Evolutionary conservation across 129 eudicot species (phyloP).

Genomic region (Scalesia atractyloides): DNA sequence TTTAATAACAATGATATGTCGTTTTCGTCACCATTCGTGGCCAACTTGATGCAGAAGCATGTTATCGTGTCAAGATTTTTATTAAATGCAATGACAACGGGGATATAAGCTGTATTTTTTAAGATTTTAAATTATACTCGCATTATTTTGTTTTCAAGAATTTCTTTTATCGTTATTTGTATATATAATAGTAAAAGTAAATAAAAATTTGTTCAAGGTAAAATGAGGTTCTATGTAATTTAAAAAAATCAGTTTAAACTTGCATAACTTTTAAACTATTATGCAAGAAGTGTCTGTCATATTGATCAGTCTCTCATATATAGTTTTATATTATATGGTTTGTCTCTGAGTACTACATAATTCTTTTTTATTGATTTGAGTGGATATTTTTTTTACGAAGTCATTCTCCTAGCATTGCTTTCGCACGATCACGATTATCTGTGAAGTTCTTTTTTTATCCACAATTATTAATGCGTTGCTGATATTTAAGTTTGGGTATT

Average conservation of each 20-base stretch:
- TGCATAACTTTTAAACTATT: background rate
- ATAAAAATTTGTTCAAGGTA: background rate
- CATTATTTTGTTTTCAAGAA: background rate
- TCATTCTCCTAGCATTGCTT: no score
- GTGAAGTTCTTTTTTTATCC: no score
- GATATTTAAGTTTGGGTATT: no score
- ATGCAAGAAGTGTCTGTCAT: no score
- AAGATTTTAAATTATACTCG: background rate
- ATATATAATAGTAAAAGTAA: background rate
- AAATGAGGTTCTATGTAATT: background rate
- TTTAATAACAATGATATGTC: conserved; percentile 3
- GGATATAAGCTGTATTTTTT: background rate
- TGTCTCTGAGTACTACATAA: no score
- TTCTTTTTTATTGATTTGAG: no score
- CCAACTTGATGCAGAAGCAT: conserved; percentile 13
- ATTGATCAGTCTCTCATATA: no score
- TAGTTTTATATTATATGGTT: no score
- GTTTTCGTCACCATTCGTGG: conserved; percentile 14
- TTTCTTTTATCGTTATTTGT: background rate
- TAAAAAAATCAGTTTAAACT: background rate
- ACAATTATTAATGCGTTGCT: no score
- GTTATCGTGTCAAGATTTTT: conserved; percentile 13
- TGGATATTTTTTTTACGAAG: no score
- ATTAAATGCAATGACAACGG: background rate
- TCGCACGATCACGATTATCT: no score